Evolutionary conservation across 148 eudicot genomes (phyloP).

Genomic region (Vaccinium macrocarpon): DNA sequence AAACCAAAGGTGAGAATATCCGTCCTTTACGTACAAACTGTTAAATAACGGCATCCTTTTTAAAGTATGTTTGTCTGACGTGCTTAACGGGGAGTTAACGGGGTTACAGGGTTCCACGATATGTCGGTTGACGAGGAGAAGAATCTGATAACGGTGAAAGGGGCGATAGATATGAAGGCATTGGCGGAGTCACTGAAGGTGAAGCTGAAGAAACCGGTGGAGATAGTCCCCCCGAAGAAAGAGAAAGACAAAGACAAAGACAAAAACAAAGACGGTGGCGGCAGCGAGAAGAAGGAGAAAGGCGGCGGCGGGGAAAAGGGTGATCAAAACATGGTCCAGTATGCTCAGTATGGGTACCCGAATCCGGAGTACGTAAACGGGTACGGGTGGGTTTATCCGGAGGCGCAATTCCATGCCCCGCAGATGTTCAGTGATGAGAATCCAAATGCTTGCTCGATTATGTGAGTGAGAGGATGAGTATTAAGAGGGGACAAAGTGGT

Average conservation of each 20-base stretch:
- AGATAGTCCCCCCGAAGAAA: constrained; percentile 66
- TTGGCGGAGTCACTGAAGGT: constrained; percentile 42
- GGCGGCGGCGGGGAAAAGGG: background rate
- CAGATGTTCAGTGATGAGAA: constrained; percentile 27
- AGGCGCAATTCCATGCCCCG: background rate
- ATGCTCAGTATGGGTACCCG: background rate
- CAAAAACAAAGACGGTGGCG: background rate
- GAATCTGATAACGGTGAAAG: constrained; percentile 57
- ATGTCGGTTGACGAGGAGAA: constrained; percentile 53
- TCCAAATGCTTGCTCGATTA: constrained; percentile 25
- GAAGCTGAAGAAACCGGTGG: constrained; percentile 50
- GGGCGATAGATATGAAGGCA: constrained; percentile 50
- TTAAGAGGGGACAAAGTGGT: background rate
- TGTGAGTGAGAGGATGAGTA: background rate
- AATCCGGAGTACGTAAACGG: background rate
- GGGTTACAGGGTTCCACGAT: constrained; percentile 48
- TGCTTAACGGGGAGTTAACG: background rate
- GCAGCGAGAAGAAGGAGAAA: constrained; percentile 7
- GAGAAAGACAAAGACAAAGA: constrained; percentile 22
- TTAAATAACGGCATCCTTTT: background rate
- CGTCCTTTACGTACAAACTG: background rate
- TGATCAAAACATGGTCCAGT: background rate
- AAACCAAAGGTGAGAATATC: constrained; percentile 48
- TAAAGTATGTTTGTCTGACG: background rate
- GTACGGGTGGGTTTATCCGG: constrained; percentile 6